These are phyloP conservation scores for Hirschioporus abietinus DNA, from an alignment of 768 basidiomycete genomes.

Conservation along the genomic window DNA sequence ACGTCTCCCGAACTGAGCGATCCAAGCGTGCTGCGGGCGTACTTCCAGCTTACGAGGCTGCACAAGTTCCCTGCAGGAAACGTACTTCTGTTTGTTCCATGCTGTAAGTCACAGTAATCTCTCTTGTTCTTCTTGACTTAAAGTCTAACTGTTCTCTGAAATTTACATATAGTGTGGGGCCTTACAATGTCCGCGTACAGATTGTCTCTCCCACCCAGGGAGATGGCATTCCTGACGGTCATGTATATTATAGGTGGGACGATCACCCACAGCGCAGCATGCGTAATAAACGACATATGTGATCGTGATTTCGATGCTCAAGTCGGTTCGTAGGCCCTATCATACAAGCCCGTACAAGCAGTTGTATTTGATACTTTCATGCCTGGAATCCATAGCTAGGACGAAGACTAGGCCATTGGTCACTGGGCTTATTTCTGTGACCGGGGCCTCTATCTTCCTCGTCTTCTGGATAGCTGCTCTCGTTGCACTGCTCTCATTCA, in stretches of 20 bases:
- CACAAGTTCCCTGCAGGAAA: constrained; percentile 2
- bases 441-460: constrained; percentile 14
- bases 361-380: background rate
- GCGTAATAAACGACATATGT: constrained; percentile 14
- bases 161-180: constrained; percentile 20
- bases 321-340: constrained; percentile 9
- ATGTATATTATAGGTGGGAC: constrained; percentile 14
- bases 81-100: background rate
- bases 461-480: constrained; percentile 10
- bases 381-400: constrained; percentile 13
- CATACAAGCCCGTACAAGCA: no score
- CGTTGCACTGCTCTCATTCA: constrained; percentile 11
- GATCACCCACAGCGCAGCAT: constrained; percentile 7
- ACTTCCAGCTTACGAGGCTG: background rate
- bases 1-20: no score
- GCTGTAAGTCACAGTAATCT: background rate
- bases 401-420: constrained; percentile 18
- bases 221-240: constrained; percentile 12
- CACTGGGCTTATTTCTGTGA: constrained; percentile 15
- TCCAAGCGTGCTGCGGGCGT: background rate
- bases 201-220: constrained; percentile 9
- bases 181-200: constrained; percentile 18
- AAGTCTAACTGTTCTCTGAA: no score
- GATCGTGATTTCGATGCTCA: constrained; percentile 14
- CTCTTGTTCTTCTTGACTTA: background rate